Evolutionary conservation across 192 early-diverging fungal species (phyloP).

Genomic region (Backusella tuberculispora): DNA sequence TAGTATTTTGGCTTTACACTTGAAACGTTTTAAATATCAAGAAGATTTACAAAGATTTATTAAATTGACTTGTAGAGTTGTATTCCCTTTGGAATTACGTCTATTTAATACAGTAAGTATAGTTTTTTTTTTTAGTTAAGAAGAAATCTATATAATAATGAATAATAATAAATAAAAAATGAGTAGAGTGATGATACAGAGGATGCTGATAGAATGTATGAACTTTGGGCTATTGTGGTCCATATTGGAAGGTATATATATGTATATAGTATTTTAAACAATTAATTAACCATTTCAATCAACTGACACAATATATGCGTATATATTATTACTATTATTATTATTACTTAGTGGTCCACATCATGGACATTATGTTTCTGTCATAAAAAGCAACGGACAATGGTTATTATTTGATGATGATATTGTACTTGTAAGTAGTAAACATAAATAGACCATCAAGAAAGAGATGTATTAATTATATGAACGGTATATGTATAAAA

Average conservation of each 20-base stretch:
- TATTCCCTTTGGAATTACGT: slow-evolving; percentile 91
- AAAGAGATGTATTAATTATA: background rate
- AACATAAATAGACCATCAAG: background rate
- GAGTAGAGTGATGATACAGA: slow-evolving; percentile 74
- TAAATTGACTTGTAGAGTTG: slow-evolving; percentile 94
- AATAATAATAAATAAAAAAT: background rate
- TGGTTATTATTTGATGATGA: slow-evolving; percentile 99
- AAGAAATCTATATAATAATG: background rate
- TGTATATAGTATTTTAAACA: background rate
- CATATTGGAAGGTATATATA: slow-evolving; percentile 81
- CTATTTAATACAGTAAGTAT: slow-evolving; percentile 85
- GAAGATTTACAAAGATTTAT: slow-evolving; percentile 87
- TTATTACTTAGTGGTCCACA: slow-evolving; percentile 73
- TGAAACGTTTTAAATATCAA: slow-evolving; percentile 98
- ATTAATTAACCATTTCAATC: background rate
- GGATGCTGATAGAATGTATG: slow-evolving; percentile 84
- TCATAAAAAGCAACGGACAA: slow-evolving; percentile 81
- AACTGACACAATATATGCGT: background rate
- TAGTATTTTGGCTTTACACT: slow-evolving; percentile 91
- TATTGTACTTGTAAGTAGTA: slow-evolving; percentile 68
- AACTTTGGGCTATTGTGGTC: slow-evolving; percentile 88
- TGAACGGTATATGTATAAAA: slow-evolving; percentile 22
- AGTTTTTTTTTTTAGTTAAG: background rate
- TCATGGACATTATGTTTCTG: slow-evolving; percentile 95
- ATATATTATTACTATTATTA: slow-evolving; percentile 20